A percentile compares a stretch with the other conserved stretches of the same genome.
These are phyloP conservation scores for Wickerhamomyces mucosus DNA, from an alignment of 805 yeast genomes.

Conservation along the genomic window DNA sequence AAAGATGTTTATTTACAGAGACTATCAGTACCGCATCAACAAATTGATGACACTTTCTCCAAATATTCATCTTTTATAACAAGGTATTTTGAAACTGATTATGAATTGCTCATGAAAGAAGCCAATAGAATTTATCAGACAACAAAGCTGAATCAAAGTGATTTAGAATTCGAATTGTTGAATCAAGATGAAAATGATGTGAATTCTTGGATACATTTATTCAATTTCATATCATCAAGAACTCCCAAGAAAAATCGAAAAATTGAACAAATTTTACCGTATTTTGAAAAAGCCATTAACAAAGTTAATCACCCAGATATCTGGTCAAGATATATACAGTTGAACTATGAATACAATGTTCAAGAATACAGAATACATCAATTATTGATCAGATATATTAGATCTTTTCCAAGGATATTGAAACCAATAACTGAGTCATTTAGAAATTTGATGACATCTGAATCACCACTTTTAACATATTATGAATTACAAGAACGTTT, in stretches of 20 bases:
- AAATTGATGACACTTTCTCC: slow-evolving; percentile 30
- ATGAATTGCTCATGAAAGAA: slow-evolving; percentile 26
- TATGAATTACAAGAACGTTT: neutral
- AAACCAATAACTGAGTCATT: slow-evolving; percentile 10
- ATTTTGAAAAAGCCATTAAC: slow-evolving; percentile 10
- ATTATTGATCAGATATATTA: slow-evolving; percentile 2
- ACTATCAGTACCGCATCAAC: slow-evolving; percentile 31
- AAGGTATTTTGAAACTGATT: slow-evolving; percentile 17
- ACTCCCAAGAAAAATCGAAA: slow-evolving; percentile 9
- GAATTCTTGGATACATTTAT: slow-evolving; percentile 4
- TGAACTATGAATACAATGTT: slow-evolving; percentile 5
- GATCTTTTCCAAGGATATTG: slow-evolving; percentile 6
- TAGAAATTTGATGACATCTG: slow-evolving; percentile 3
- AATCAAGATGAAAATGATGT: slow-evolving; percentile 1
- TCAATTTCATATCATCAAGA: neutral
- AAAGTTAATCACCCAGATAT: slow-evolving; percentile 3
- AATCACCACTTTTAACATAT: neutral
- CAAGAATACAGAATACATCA: neutral
- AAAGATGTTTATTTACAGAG: slow-evolving; percentile 16
- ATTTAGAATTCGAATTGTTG: slow-evolving; percentile 27
- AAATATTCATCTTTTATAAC: slow-evolving; percentile 33
- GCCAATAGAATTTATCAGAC: slow-evolving; percentile 25
- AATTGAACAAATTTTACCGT: slow-evolving; percentile 1
- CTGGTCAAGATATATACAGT: slow-evolving; percentile 8
- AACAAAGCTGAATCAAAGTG: slow-evolving; percentile 22